phyloP scores from a whole-genome alignment of 2,329 filamentous ascomycete genomes.

The Ophiosphaerella korrae region DNA sequence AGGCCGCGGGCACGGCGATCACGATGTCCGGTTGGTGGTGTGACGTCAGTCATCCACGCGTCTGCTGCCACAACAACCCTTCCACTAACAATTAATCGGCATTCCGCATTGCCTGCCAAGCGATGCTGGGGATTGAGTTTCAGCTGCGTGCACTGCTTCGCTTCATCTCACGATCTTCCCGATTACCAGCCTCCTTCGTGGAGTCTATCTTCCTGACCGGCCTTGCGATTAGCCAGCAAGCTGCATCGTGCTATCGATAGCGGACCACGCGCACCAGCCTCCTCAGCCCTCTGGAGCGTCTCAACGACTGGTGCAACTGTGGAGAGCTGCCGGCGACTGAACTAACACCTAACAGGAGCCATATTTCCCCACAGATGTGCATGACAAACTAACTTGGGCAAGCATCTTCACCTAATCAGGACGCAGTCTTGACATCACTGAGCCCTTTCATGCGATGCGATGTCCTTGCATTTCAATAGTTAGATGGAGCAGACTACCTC shows the following conservation, averaged over 20 bases:
- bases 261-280: constrained; percentile 4
- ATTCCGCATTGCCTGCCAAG: too few species aligned
- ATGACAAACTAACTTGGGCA: constrained; percentile 9
- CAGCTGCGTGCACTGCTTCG: too few species aligned
- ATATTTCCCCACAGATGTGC: constrained; percentile 21
- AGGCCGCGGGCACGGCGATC: too few species aligned
- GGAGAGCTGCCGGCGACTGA: constrained; percentile 16
- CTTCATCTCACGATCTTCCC: too few species aligned
- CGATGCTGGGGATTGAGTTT: too few species aligned
- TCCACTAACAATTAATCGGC: too few species aligned
- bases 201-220: too few species aligned
- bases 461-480: constrained; percentile 19
- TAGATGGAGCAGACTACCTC: constrained; percentile 15
- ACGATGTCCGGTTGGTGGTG: too few species aligned
- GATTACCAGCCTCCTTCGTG: too few species aligned
- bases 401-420: constrained; percentile 16
- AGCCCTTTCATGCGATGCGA: constrained; percentile 2
- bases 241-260: neutral
- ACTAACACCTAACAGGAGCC: constrained; percentile 20
- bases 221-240: too few species aligned
- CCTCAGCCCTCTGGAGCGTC: constrained; percentile 8
- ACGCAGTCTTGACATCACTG: constrained; percentile 23
- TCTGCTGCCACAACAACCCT: too few species aligned
- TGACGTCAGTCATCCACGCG: too few species aligned
- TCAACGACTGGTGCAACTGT: constrained; percentile 11